These are phyloP conservation scores for Apiospora sp. DNA, from an alignment of 2,329 filamentous ascomycete species.

Conservation along the genomic window DNA sequence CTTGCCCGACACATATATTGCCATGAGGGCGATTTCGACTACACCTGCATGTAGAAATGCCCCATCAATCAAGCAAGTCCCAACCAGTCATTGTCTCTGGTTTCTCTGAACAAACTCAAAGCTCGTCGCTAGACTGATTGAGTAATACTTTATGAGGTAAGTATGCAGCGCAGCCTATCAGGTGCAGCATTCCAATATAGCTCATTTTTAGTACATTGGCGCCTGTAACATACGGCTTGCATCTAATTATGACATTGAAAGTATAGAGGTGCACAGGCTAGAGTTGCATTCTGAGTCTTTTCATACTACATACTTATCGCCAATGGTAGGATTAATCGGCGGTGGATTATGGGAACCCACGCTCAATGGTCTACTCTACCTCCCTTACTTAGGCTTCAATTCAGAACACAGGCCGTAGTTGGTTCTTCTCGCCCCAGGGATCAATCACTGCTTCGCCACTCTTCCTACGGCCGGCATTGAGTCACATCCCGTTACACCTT, in stretches of 20 bases:
- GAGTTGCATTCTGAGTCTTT: background rate
- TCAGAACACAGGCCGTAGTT: background rate
- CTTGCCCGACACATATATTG: background rate
- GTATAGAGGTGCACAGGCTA: background rate
- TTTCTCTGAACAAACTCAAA: background rate
- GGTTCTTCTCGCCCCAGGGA: background rate
- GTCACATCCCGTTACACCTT: background rate
- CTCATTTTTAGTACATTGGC: background rate
- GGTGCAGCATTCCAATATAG: background rate
- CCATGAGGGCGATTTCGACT: background rate
- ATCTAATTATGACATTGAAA: background rate
- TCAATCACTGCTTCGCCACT: background rate
- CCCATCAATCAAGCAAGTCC: background rate
- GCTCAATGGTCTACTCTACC: background rate
- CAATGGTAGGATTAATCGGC: too few relatives aligned
- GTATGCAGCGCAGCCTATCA: background rate
- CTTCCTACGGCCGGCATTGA: background rate
- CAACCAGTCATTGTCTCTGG: background rate
- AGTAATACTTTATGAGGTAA: background rate
- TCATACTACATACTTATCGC: too few relatives aligned
- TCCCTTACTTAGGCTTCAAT: background rate
- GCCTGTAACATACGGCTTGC: background rate
- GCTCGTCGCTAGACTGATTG: background rate
- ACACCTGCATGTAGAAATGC: too few relatives aligned
- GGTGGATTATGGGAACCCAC: too few relatives aligned